These are phyloP conservation scores for Penicillium brevicompactum DNA, from an alignment of 2,329 filamentous ascomycete genomes.

Conservation along the genomic window DNA sequence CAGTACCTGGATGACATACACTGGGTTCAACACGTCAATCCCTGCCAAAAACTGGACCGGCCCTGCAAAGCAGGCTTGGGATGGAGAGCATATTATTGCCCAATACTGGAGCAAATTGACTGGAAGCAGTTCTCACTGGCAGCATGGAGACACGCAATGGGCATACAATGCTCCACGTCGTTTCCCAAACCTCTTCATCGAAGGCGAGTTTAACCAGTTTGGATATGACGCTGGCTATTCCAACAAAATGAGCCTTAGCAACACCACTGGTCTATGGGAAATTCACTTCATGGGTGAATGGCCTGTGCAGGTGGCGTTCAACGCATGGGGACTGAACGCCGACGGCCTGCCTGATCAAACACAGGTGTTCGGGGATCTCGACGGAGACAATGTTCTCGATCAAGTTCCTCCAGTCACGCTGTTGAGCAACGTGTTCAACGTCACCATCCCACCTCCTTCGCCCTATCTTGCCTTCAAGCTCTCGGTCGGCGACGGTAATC, in stretches of 20 bases:
- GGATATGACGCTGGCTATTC: slow-evolving; percentile 63
- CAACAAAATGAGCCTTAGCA: slow-evolving; percentile 54
- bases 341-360: slow-evolving; percentile 63
- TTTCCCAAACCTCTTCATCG: slow-evolving; percentile 65
- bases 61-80: slow-evolving; percentile 60
- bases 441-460: slow-evolving; percentile 56
- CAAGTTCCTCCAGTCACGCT: slow-evolving; percentile 62
- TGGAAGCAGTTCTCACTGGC: slow-evolving; percentile 61
- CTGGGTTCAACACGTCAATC: slow-evolving; percentile 53
- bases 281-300: slow-evolving; percentile 65
- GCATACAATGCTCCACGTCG: slow-evolving; percentile 47
- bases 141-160: slow-evolving; percentile 57
- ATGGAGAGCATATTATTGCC: slow-evolving; percentile 62
- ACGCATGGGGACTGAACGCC: slow-evolving; percentile 67
- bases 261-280: slow-evolving; percentile 54
- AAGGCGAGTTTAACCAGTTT: slow-evolving; percentile 65
- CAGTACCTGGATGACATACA: slow-evolving; percentile 61
- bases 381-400: slow-evolving; percentile 62
- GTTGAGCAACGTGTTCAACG: slow-evolving; percentile 58
- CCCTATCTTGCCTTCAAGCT: slow-evolving; percentile 60
- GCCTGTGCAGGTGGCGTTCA: slow-evolving; percentile 63
- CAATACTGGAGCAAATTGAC: slow-evolving; percentile 64
- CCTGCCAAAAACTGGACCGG: slow-evolving; percentile 57
- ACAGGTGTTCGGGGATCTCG: slow-evolving; percentile 62
- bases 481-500: slow-evolving; percentile 56